A percentile compares a stretch with the other conserved stretches of the same genome.
These are phyloP conservation scores for Leccinum pachyderme DNA, from an alignment of 1,284 basidiomycete genomes.

Conservation along the genomic window DNA sequence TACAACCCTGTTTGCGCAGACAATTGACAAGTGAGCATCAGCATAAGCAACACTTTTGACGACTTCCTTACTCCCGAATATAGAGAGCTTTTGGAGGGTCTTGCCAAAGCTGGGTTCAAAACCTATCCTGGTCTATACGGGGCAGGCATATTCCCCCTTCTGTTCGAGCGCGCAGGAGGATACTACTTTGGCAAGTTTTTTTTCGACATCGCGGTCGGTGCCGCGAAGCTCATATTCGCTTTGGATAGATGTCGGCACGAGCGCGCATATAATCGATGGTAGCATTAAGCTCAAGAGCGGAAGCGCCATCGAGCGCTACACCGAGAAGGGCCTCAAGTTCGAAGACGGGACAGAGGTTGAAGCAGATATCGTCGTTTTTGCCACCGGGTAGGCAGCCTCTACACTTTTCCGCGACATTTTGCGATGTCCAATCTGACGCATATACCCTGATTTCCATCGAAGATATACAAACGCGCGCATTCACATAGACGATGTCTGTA, in stretches of 20 bases:
- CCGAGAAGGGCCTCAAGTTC: conserved; percentile 38
- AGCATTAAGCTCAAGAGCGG: conserved; percentile 46
- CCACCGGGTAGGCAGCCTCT: conserved; percentile 37
- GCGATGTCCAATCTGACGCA: not conserved
- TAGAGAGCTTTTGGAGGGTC: conserved; percentile 39
- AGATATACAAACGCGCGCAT: conserved; percentile 32
- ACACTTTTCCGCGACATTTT: not conserved
- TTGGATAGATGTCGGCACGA: conserved; percentile 37
- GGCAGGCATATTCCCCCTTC: conserved; percentile 37
- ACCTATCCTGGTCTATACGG: conserved; percentile 39
- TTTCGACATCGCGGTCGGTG: not conserved
- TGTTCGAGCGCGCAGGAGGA: conserved; percentile 37
- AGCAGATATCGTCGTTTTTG: conserved; percentile 47
- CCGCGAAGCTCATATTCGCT: not conserved
- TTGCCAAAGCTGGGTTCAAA: conserved; percentile 46
- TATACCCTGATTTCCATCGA: not conserved
- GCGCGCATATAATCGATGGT: conserved; percentile 41
- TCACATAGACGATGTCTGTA: conserved; percentile 38
- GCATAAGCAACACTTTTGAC: not conserved
- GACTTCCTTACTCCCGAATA: not conserved
- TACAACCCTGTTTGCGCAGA: conserved; percentile 19
- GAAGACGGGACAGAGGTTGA: conserved; percentile 43
- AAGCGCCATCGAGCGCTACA: conserved; percentile 36
- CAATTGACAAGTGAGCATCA: conserved; percentile 27
- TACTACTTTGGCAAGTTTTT: conserved; percentile 40